Percentiles rank a stretch among this genome's conserved stretches.
These are phyloP conservation scores for Raddia distichophylla DNA, from an alignment of 176 grass and related monocot species.

Conservation along the genomic window DNA sequence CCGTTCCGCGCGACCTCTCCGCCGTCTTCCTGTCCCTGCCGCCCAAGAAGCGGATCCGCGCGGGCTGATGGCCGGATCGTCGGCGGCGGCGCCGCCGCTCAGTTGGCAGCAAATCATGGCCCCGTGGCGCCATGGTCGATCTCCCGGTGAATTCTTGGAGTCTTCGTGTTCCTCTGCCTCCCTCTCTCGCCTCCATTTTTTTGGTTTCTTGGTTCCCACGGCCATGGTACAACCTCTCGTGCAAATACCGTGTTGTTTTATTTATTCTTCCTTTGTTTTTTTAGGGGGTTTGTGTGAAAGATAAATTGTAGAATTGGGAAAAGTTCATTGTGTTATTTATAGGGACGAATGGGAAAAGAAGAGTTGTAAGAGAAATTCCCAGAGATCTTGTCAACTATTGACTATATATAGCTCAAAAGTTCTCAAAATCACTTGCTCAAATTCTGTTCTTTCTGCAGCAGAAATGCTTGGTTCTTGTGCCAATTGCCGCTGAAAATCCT, in stretches of 20 bases:
- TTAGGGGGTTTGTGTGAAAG: conserved; percentile 34
- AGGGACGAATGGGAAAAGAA: background rate
- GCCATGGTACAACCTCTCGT: conserved; percentile 42
- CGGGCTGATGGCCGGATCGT: conserved; percentile 8
- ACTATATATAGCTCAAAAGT: conserved; percentile 33
- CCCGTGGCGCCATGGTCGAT: conserved; percentile 6
- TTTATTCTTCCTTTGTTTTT: background rate
- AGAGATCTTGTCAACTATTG: conserved; percentile 34
- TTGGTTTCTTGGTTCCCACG: conserved; percentile 33
- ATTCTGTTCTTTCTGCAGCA: background rate
- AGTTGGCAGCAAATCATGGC: background rate
- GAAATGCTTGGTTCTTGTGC: conserved; percentile 3
- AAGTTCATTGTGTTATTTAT: conserved; percentile 25
- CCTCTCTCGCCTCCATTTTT: background rate
- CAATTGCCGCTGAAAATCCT: background rate
- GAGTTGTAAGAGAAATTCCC: conserved; percentile 49
- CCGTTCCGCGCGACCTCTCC: conserved; percentile 61
- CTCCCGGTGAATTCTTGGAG: conserved; percentile 29
- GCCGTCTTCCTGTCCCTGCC: conserved; percentile 55
- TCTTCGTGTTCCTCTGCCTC: background rate
- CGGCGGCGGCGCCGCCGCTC: background rate
- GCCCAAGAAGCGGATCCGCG: conserved; percentile 67
- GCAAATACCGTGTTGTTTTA: conserved; percentile 47
- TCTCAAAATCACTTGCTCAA: background rate
- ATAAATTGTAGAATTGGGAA: conserved; percentile 53